Conservation (phyloP, 305 asterid genomes). For the Rubia balearica region DNA sequence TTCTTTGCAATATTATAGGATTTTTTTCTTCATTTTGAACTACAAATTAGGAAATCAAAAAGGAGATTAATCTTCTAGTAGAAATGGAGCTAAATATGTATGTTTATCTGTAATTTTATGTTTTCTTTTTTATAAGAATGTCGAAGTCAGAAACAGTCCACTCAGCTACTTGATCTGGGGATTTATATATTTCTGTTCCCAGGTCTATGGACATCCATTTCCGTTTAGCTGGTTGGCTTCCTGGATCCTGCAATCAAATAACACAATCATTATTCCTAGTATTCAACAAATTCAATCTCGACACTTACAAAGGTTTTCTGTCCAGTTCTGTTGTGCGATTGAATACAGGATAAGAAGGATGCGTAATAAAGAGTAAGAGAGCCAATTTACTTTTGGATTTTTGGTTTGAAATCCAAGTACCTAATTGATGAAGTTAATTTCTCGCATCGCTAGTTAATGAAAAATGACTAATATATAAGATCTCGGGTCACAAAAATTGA, state of each 20-base stretch:
- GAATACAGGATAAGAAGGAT: too few relatives aligned
- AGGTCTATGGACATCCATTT: slow-evolving; percentile 62
- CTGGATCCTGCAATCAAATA: slow-evolving; percentile 49
- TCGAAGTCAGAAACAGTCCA: slow-evolving; percentile 73
- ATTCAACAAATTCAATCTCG: too few relatives aligned
- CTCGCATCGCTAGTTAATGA: too few relatives aligned
- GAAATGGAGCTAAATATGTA: background rate
- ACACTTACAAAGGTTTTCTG: too few relatives aligned
- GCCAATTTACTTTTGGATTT: too few relatives aligned
- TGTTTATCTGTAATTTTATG: background rate
- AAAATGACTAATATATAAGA: too few relatives aligned
- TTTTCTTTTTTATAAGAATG: slow-evolving; percentile 30
- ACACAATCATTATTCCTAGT: background rate
- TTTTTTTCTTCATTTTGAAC: background rate
- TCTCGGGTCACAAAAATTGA: too few relatives aligned
- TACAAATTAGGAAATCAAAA: background rate
- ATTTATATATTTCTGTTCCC: slow-evolving; percentile 63
- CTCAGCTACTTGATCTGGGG: slow-evolving; percentile 57
- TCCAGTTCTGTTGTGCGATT: too few relatives aligned
- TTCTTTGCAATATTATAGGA: background rate
- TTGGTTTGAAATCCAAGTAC: too few relatives aligned
- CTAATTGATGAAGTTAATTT: too few relatives aligned
- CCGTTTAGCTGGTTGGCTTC: slow-evolving; percentile 52
- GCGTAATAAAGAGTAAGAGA: too few relatives aligned
- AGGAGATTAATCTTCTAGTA: background rate